phyloP scores from a whole-genome alignment of 2,329 filamentous ascomycete genomes.

The Botryosphaeria dothidea region DNA sequence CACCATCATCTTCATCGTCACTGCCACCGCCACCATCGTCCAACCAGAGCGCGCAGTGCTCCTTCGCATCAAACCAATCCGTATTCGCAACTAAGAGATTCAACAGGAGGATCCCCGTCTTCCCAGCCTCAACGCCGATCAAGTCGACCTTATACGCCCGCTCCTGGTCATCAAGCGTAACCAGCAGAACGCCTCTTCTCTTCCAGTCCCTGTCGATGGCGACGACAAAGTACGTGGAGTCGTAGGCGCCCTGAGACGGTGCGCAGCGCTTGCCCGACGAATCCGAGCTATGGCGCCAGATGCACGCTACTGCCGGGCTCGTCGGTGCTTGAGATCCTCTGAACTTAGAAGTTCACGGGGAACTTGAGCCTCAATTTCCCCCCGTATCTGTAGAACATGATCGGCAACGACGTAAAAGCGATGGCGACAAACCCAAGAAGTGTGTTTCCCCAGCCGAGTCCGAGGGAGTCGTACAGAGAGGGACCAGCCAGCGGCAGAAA shows the following conservation, averaged over 20 bases:
- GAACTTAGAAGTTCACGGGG: background rate
- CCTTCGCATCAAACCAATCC: background rate
- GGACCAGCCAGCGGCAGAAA: constrained; percentile 26
- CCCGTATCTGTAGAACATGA: constrained; percentile 71
- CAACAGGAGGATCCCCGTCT: background rate
- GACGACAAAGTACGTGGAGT: background rate
- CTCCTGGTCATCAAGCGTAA: background rate
- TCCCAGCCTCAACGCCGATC: background rate
- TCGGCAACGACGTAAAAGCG: constrained; percentile 67
- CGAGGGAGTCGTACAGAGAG: constrained; percentile 21
- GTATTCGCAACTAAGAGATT: background rate
- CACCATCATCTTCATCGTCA: background rate
- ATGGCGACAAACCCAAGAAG: constrained; percentile 70
- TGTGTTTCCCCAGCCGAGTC: constrained; percentile 25
- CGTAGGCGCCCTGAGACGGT: background rate
- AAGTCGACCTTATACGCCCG: background rate
- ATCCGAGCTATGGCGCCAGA: background rate
- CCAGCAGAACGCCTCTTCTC: background rate
- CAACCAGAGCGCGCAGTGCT: background rate
- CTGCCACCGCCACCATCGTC: background rate
- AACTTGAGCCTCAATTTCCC: constrained; percentile 42
- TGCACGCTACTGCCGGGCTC: background rate
- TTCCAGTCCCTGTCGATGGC: background rate
- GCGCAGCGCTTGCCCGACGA: background rate
- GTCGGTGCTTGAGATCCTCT: no score